Base-by-base conservation (phyloP, 1,284 basidiomycete species). In the Inonotus hispidus region DNA sequence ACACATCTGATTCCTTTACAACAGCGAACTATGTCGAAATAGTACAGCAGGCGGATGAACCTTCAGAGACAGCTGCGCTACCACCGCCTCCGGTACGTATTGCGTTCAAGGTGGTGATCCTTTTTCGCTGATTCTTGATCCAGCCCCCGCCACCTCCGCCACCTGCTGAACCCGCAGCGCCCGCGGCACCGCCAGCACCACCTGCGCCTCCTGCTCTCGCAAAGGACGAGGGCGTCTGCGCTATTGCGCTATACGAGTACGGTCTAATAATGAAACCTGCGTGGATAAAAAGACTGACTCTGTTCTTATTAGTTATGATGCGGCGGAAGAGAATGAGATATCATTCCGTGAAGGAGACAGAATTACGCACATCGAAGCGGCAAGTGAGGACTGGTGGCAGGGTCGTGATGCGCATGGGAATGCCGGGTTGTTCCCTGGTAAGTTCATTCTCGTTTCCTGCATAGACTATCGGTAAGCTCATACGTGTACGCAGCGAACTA, bases 301-400 rank as follows among this genome's bases (percentile, higher is more conserved):
- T 58, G 13, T 8, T 59, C 2, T 32, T 64, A 92, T 32, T 64
- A 92, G 88, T 66, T 95, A 95, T 68, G 89, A 91, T 13, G 90
- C 92, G 0, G 84, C 83, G 0, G 93, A 96, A 70, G 92, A 93
- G 66, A 95, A 95, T 69, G 94, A 97, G 71, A 74, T 96, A 23
- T 82, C 87, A 0, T 94, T 97, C 80, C 77, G 73, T 29, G 92
- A 93, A 71, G 92, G 91, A 21, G 92, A 94, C 39, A 73, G 75
- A 55, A 90, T 96, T 70, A 79, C 77, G 10, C 78, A 88, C 45
- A 88, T 93, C 53, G 86, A 90, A 70, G 82, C 84, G 52, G 81
- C 80, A 23, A 87, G 78, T 61, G 90, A 93, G 19, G 92, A 94
- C 66, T 96, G 94, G 93, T 96, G 93, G 93, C 80, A 87, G 66